Percentiles rank a stretch among this genome's conserved stretches.
Evolutionary conservation across 1,139 yeast species (phyloP).

Genomic region (Torulaspora pretoriensis): DNA sequence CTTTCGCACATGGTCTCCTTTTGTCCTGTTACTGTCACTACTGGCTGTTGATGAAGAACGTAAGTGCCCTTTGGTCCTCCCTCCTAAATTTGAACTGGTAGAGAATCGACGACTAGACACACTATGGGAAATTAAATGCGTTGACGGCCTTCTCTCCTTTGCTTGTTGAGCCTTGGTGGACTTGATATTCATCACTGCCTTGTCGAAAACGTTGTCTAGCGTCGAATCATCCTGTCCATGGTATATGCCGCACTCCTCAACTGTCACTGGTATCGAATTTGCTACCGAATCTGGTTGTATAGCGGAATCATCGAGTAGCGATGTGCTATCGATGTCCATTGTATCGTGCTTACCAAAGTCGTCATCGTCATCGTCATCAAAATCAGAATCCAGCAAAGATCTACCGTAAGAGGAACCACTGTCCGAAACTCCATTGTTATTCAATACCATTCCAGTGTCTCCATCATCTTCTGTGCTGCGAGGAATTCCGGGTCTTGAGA

Average conservation of each 20-base stretch:
- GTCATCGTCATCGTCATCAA: constrained; percentile 34
- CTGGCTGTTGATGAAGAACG: constrained; percentile 12
- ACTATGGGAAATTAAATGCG: constrained; percentile 9
- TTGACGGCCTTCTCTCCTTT: constrained; percentile 11
- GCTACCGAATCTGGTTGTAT: constrained; percentile 22
- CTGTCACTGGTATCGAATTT: constrained; percentile 28
- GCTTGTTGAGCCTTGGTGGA: constrained; percentile 5
- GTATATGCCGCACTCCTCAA: constrained; percentile 27
- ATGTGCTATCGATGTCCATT: constrained; percentile 20
- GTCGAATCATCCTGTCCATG: constrained; percentile 31
- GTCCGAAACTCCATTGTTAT: constrained; percentile 31
- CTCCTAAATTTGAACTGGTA: constrained; percentile 10
- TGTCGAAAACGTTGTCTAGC: constrained; percentile 25
- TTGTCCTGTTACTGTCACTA: constrained; percentile 12
- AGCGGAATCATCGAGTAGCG: constrained; percentile 21
- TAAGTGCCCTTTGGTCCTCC: constrained; percentile 6
- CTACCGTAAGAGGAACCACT: constrained; percentile 39
- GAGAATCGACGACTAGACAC: constrained; percentile 16
- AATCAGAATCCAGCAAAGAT: constrained; percentile 39
- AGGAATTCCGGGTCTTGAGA: constrained; percentile 6
- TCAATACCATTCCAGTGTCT: constrained; percentile 10
- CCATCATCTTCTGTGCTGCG: constrained; percentile 9
- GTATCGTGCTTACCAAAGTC: constrained; percentile 26
- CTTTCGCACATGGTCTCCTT: constrained; percentile 8
- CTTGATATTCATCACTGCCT: constrained; percentile 23